Conservation (phyloP, 495 filamentous ascomycete species). For the Aspergillus cristatus region DNA sequence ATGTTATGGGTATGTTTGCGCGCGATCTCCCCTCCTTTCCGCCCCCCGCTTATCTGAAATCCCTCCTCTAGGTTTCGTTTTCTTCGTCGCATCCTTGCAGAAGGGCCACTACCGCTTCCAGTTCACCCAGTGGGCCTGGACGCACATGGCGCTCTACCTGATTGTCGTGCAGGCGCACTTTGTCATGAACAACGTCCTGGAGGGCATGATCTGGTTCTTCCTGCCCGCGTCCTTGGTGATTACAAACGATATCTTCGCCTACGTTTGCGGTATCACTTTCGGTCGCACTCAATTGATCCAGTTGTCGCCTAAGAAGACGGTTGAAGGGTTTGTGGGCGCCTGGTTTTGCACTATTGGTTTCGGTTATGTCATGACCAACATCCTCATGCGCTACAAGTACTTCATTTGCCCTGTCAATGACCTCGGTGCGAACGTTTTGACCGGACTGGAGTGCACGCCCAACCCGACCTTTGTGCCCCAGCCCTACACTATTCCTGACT, state of each 20-base stretch:
- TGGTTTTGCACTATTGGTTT: slow-evolving; percentile 92
- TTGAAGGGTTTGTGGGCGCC: slow-evolving; percentile 94
- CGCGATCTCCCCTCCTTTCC: background rate
- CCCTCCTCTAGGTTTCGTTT: slow-evolving; percentile 80
- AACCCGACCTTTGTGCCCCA: slow-evolving; percentile 86
- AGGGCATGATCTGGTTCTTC: slow-evolving; percentile 99
- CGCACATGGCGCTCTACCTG: slow-evolving; percentile 96
- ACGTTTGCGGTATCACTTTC: slow-evolving; percentile 94
- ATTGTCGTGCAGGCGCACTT: slow-evolving; percentile 98
- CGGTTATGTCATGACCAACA: slow-evolving; percentile 72
- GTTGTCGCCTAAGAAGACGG: slow-evolving; percentile 97
- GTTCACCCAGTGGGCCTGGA: slow-evolving; percentile 99
- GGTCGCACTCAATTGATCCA: slow-evolving; percentile 96
- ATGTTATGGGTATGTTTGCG: slow-evolving; percentile 72
- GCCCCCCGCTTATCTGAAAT: background rate
- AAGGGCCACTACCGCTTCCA: slow-evolving; percentile 95
- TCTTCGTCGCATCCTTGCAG: slow-evolving; percentile 94
- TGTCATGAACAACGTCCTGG: slow-evolving; percentile 99
- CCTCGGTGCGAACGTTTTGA: slow-evolving; percentile 84
- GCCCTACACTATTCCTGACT: slow-evolving; percentile 69
- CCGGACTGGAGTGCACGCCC: slow-evolving; percentile 82
- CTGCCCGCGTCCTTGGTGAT: slow-evolving; percentile 91
- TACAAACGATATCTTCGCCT: slow-evolving; percentile 98
- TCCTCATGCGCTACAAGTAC: slow-evolving; percentile 88
- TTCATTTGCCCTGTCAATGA: slow-evolving; percentile 98